Evolutionary conservation across 306 rosid species (phyloP).

Genomic region (Cotoneaster glaucophyllus): DNA sequence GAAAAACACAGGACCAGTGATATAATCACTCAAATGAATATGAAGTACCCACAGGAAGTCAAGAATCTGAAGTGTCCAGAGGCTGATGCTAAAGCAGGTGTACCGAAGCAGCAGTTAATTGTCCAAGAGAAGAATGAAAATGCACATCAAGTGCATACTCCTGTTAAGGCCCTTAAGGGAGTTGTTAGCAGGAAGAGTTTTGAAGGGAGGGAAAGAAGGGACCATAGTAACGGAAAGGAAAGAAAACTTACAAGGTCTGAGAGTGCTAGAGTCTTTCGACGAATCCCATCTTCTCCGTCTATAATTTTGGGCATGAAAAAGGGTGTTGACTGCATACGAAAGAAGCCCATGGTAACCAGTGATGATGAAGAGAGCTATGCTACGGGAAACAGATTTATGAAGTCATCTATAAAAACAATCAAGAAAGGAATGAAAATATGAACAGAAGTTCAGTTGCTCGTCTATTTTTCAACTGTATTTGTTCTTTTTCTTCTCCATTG

Average conservation of each 20-base stretch:
- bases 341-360: conserved; percentile 47
- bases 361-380: conserved; percentile 39
- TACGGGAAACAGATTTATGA: conserved; percentile 41
- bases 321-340: conserved; percentile 64
- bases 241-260: conserved; percentile 60
- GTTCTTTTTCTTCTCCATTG: conserved; percentile 5
- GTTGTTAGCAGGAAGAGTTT: conserved; percentile 27
- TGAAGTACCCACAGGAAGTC: conserved; percentile 47
- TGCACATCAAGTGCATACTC: conserved; percentile 26
- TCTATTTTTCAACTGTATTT: background rate
- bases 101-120: conserved; percentile 11
- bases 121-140: conserved; percentile 17
- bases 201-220: conserved; percentile 45
- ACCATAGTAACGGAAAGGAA: conserved; percentile 37
- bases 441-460: conserved; percentile 1
- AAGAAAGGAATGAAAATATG: conserved; percentile 61
- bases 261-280: conserved; percentile 59
- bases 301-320: conserved; percentile 65
- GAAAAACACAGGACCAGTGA: conserved; percentile 20
- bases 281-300: conserved; percentile 92
- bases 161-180: conserved; percentile 23
- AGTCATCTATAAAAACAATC: conserved; percentile 59
- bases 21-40: conserved; percentile 38
- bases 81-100: conserved; percentile 15
- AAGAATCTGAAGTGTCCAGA: conserved; percentile 30